Conservation (phyloP, 768 basidiomycete species). For the Fistulinella prunicolor region DNA sequence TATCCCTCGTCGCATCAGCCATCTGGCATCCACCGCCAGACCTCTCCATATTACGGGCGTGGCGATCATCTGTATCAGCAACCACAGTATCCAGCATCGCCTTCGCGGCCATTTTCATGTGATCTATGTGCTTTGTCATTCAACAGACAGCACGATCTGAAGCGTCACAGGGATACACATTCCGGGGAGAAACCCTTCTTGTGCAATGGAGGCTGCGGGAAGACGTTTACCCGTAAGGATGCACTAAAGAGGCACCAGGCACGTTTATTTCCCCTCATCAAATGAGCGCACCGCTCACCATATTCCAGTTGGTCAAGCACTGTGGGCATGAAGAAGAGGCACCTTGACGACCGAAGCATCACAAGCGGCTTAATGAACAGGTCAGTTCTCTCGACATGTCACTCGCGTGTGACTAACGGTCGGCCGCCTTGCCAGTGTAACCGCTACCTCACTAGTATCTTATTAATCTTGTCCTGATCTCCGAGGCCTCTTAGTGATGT, state of each 20-base stretch:
- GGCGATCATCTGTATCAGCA: slow-evolving; percentile 21
- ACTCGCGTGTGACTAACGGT: slow-evolving; percentile 20
- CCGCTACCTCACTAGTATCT: slow-evolving; percentile 22
- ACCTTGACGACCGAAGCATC: slow-evolving; percentile 21
- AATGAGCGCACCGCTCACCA: slow-evolving; percentile 14
- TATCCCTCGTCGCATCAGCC: slow-evolving; percentile 30
- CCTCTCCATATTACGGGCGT: slow-evolving; percentile 37
- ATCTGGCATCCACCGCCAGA: slow-evolving; percentile 15
- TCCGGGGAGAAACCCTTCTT: slow-evolving; percentile 82
- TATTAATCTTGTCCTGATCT: slow-evolving; percentile 24
- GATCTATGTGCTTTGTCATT: slow-evolving; percentile 79
- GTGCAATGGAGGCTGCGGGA: slow-evolving; percentile 82
- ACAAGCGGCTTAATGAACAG: slow-evolving; percentile 13
- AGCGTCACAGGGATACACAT: slow-evolving; percentile 81
- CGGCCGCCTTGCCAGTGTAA: slow-evolving; percentile 15
- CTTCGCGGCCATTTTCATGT: slow-evolving; percentile 61
- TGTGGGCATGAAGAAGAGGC: slow-evolving; percentile 68
- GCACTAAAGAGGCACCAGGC: slow-evolving; percentile 86
- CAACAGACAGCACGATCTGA: slow-evolving; percentile 82
- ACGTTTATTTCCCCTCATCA: slow-evolving; percentile 19
- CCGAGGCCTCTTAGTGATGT: slow-evolving; percentile 12
- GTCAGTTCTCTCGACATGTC: slow-evolving; percentile 15
- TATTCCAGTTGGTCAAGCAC: slow-evolving; percentile 64
- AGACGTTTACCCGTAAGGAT: slow-evolving; percentile 86
- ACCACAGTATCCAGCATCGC: slow-evolving; percentile 56